Base-by-base conservation (phyloP, 306 rosid species). In the Rosa chinensis region DNA sequence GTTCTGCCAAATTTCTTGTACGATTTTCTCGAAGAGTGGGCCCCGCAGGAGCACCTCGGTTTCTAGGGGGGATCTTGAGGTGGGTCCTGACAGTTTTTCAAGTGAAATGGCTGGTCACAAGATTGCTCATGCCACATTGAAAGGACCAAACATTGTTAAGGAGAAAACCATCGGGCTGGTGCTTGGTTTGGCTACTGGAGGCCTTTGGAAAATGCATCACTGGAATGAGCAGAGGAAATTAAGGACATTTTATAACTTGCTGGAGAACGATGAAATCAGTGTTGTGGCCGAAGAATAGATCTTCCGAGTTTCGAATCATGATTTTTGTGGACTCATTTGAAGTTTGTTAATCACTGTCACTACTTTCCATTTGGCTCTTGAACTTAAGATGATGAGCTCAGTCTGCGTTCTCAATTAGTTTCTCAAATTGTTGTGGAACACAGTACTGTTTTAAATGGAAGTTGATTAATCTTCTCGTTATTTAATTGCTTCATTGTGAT, bases 151-250 rank as follows among this genome's bases (percentile, higher is more conserved):
- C 61, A 97, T 94, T 37, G 91, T 94, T 20, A 94, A 92, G 89
- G 98, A 94, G 92, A 35, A 92, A 72, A 9, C 86, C 72, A 86
- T 84, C 14, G 97, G 91, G 21, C 18, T 82, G 40, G 77, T 73
- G 2, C 89, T 94, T 6, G 94, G 88, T 45, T 1, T 91, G 70
- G 86, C 89, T 67, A 91, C 90, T 56, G 98, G 94, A 16, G 55
- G 93, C 87, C 67, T 94, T 58, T 94, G 98, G 94, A 94, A 94
- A 83, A 94, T 89, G 97, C 89, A 94, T 82, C 98, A 94, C 83
- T 94, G 98, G 98, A 94, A 94, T 83, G 97, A 94, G 75, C 98
- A 94, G 88, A 88, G 91, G 81, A 94, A 84, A 80, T 69, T 73
- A 70, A 88, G 97, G 86, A 13, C 90, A 53, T 94, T 94, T 71